Percentiles rank a stretch among this genome's conserved stretches.
Evolutionary conservation across 192 early-diverging fungal genomes (phyloP).

Genomic region (Podila horticola): DNA sequence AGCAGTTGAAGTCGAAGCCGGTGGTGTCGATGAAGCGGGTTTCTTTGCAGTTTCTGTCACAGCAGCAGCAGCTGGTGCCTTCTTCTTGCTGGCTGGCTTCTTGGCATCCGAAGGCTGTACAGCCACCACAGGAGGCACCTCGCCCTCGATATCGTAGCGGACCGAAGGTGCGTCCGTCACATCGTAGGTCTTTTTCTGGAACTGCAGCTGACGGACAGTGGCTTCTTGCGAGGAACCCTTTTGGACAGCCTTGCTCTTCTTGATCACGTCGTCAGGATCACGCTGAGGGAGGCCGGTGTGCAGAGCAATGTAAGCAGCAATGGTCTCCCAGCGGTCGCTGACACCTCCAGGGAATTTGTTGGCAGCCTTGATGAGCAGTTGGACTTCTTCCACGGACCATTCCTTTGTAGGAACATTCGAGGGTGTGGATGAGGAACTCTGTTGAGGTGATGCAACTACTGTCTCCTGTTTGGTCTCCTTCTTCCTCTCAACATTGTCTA

Average conservation of each 20-base stretch:
- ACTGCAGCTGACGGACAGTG: conserved; percentile 26
- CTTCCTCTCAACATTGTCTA: conserved; percentile 17
- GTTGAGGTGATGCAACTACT: background rate
- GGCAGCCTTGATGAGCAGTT: conserved; percentile 79
- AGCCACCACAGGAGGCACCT: conserved; percentile 13
- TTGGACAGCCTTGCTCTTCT: conserved; percentile 74
- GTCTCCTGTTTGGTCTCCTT: background rate
- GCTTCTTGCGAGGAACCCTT: conserved; percentile 56
- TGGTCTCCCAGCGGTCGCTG: conserved; percentile 78
- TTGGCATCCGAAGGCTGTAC: background rate
- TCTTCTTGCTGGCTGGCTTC: background rate
- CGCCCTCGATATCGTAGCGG: conserved; percentile 56
- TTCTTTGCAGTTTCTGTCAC: background rate
- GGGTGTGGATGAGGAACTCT: background rate
- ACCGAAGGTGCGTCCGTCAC: conserved; percentile 58
- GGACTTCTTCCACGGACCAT: conserved; percentile 80
- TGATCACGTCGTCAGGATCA: conserved; percentile 76
- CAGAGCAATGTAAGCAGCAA: conserved; percentile 79
- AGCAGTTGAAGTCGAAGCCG: background rate
- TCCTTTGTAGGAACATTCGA: conserved; percentile 30
- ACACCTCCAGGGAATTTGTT: conserved; percentile 87
- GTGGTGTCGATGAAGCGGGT: background rate
- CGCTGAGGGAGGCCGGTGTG: conserved; percentile 72
- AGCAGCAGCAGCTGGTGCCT: background rate
- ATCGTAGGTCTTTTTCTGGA: conserved; percentile 40